Evolutionary conservation across 768 basidiomycete species (phyloP), one percentile per base, ranked within the genome.

Genomic region (Kwoniella heveanensis): DNA sequence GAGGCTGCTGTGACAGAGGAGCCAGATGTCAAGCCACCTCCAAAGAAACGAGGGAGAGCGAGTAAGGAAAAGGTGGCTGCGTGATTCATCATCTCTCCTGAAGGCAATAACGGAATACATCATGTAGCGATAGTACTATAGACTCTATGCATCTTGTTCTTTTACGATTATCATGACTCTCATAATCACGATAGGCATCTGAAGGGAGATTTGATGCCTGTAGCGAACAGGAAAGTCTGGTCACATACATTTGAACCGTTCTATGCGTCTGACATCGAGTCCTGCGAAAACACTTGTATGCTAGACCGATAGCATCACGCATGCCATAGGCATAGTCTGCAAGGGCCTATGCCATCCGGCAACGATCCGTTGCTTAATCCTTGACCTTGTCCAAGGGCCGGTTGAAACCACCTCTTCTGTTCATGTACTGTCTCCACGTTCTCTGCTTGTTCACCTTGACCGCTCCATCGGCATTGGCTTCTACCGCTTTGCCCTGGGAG

Each of bases 381-480:
- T 94, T 95, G 84, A 96, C 92, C 83, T 94, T 94, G 82, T 96
- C 94, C 65, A 97, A 81, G 19, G 94, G 93, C 71, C 92, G 91
- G 79, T 54, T 67, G 68, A 72, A 70, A 39, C 74, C 75, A 29
- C 71, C 69, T 74, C 61, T 78, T 87, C 92, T 86, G 79, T 97
- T 97, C 95, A 99, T 99, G 80, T 99, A 99, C 80, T 98, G 95
- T 68, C 92, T 84, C 94, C 92, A 95, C 25, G 91, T 94, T 64
- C 92, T 83, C 60, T 85, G 86, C 82, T 91, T 92, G 84, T 76
- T 67, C 47, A 77, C 66, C 26, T 74, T 64, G 9, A 68, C 75
- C 3, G 61, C 71, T 27, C 79, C 77, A 19, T 75, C 76, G 30
- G 70, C 74, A 53, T 78, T 78, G 39, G 55, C 68, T 25, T 52